Conservation (phyloP, 2,329 filamentous ascomycete genomes). For the Curvularia hawaiiensis region DNA sequence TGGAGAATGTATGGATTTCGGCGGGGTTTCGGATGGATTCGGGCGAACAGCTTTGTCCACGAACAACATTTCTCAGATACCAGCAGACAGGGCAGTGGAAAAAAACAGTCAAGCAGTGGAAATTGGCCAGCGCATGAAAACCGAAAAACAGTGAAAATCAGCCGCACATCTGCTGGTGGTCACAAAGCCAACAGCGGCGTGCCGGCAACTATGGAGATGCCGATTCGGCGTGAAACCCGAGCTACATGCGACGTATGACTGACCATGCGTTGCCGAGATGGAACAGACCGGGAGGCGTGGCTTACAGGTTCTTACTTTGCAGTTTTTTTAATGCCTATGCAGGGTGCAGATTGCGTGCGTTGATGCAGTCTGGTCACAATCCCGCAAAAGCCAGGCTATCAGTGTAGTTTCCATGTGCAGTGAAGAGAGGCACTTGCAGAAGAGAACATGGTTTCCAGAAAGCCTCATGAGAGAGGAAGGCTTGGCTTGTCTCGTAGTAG, state of each 20-base stretch:
- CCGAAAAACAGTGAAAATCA: neutral
- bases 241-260: constrained; percentile 23
- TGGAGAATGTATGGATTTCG: constrained; percentile 23
- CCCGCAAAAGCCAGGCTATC: neutral
- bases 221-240: constrained; percentile 31
- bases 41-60: constrained; percentile 4
- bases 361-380: neutral
- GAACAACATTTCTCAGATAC: neutral
- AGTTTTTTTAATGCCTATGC: constrained; percentile 8
- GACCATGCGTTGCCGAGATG: constrained; percentile 15
- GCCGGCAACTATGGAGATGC: constrained; percentile 32
- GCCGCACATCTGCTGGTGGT: neutral
- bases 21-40: constrained; percentile 22
- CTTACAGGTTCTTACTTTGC: constrained; percentile 23
- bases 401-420: neutral
- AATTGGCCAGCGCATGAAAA: neutral
- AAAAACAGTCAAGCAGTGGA: neutral
- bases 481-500: neutral
- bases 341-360: constrained; percentile 3
- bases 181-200: constrained; percentile 9
- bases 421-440: neutral
- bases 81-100: neutral
- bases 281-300: constrained; percentile 18
- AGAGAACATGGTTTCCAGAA: neutral
- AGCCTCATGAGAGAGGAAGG: neutral